These are phyloP conservation scores for Fusarium circinatum DNA, from an alignment of 2,329 filamentous ascomycete species.

Conservation along the genomic window DNA sequence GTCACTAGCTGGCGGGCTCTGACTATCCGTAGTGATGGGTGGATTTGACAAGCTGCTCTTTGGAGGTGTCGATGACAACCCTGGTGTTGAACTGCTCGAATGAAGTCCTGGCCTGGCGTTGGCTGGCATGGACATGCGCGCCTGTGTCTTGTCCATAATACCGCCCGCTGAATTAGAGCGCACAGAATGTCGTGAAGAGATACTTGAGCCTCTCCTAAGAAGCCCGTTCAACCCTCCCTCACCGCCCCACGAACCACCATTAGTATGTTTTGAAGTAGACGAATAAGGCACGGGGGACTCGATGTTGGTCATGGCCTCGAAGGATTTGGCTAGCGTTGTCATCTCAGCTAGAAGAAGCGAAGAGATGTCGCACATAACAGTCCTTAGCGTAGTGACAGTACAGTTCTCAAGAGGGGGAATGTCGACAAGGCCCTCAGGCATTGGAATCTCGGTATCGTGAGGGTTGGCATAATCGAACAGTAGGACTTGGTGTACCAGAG, in stretches of 20 bases:
- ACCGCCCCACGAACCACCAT: conserved; percentile 55
- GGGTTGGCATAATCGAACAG: conserved; percentile 77
- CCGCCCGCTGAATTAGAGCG: conserved; percentile 66
- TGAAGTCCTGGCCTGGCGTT: conserved; percentile 57
- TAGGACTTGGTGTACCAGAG: conserved; percentile 80
- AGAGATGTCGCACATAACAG: conserved; percentile 81
- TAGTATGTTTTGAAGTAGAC: conserved; percentile 49
- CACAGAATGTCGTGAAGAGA: conserved; percentile 54
- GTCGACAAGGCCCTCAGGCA: conserved; percentile 74
- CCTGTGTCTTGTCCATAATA: conserved; percentile 66
- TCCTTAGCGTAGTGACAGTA: conserved; percentile 82
- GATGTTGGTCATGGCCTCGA: conserved; percentile 78
- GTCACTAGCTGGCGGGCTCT: conserved; percentile 49
- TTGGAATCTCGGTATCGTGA: conserved; percentile 59
- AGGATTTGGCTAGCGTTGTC: conserved; percentile 76
- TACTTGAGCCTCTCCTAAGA: conserved; percentile 67
- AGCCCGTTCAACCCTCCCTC: conserved; percentile 52
- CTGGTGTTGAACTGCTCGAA: conserved; percentile 58
- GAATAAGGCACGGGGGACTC: conserved; percentile 75
- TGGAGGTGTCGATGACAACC: conserved; percentile 62
- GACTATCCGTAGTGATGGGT: conserved; percentile 61
- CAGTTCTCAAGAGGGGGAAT: conserved; percentile 76
- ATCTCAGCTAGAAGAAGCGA: conserved; percentile 79
- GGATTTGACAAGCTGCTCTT: conserved; percentile 61
- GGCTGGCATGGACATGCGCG: conserved; percentile 85